These are phyloP conservation scores for Rhizoclosmatium globosum DNA, from an alignment of 192 early-diverging fungal species.

Conservation along the genomic window DNA sequence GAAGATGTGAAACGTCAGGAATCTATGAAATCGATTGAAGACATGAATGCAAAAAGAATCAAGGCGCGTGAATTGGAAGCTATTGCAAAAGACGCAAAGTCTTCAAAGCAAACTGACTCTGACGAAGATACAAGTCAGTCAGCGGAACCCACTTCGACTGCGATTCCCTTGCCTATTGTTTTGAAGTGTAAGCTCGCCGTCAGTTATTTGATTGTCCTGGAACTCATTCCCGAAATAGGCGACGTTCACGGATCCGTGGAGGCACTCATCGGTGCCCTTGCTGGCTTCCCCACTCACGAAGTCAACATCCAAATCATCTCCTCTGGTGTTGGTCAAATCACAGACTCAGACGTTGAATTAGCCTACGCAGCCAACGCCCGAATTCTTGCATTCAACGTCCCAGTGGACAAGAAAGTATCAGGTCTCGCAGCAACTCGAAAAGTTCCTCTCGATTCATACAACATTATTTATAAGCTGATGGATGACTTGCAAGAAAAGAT, in stretches of 20 bases:
- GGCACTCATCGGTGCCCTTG: conserved; percentile 79
- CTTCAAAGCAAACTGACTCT: conserved; percentile 38
- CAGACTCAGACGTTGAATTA: conserved; percentile 82
- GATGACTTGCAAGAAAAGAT: conserved; percentile 87
- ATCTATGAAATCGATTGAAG: conserved; percentile 69
- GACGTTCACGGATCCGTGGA: conserved; percentile 96
- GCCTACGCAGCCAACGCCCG: conserved; percentile 55
- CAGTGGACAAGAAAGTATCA: conserved; percentile 76
- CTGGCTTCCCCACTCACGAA: conserved; percentile 80
- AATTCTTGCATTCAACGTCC: conserved; percentile 91
- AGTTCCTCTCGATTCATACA: conserved; percentile 75
- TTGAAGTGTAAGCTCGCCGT: conserved; percentile 65
- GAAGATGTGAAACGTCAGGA: conserved; percentile 68
- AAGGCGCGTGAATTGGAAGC: conserved; percentile 33
- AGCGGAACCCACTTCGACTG: conserved; percentile 16
- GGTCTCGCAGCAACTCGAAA: conserved; percentile 60
- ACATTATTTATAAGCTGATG: conserved; percentile 93
- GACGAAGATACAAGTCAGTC: conserved; percentile 41
- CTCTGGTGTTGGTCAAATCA: conserved; percentile 85
- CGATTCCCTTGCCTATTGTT: conserved; percentile 62
- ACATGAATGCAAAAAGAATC: conserved; percentile 78
- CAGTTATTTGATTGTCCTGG: not conserved
- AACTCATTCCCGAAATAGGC: conserved; percentile 47
- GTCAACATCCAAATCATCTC: conserved; percentile 76
- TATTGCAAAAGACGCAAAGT: conserved; percentile 24